Percentiles rank a stretch among this genome's conserved stretches.
Conservation (phyloP, 768 basidiomycete species). For the Pulveroboletus sp. region DNA sequence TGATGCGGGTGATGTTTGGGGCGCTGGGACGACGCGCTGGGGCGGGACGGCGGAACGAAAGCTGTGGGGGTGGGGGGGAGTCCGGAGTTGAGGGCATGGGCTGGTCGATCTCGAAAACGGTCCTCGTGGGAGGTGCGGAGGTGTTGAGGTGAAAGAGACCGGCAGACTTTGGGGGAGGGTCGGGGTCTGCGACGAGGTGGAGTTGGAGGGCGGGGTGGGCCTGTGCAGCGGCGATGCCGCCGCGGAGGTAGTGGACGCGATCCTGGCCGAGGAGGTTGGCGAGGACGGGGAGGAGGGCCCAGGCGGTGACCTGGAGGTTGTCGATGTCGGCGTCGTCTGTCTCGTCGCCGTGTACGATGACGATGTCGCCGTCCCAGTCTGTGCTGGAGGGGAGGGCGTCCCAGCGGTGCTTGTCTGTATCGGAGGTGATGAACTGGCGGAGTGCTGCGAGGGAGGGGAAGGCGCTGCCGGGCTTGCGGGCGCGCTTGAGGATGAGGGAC, state of each 20-base stretch:
- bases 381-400: conserved; percentile 49
- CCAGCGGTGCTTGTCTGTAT: conserved; percentile 69
- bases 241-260: conserved; percentile 63
- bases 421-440: conserved; percentile 79
- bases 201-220: conserved; percentile 53
- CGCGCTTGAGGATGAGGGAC: conserved; percentile 85
- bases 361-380: conserved; percentile 64
- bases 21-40: conserved; percentile 58
- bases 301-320: conserved; percentile 55
- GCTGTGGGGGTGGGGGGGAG: conserved; percentile 65
- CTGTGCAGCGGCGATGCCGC: conserved; percentile 63
- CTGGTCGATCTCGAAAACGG: conserved; percentile 59
- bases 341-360: conserved; percentile 74
- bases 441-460: conserved; percentile 65
- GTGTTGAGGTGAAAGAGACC: conserved; percentile 74
- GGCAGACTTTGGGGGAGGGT: conserved; percentile 31
- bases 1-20: conserved; percentile 58
- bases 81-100: conserved; percentile 50
- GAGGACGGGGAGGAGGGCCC: conserved; percentile 66
- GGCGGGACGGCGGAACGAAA: conserved; percentile 48
- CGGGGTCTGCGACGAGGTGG: conserved; percentile 37
- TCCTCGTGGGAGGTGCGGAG: conserved; percentile 47
- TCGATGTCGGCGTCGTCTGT: conserved; percentile 65
- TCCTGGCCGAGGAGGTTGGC: conserved; percentile 53
- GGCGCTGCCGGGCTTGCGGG: conserved; percentile 63